phyloP scores from a whole-genome alignment of 208 protist genomes.

The Paratrypanosoma confusum region DNA sequence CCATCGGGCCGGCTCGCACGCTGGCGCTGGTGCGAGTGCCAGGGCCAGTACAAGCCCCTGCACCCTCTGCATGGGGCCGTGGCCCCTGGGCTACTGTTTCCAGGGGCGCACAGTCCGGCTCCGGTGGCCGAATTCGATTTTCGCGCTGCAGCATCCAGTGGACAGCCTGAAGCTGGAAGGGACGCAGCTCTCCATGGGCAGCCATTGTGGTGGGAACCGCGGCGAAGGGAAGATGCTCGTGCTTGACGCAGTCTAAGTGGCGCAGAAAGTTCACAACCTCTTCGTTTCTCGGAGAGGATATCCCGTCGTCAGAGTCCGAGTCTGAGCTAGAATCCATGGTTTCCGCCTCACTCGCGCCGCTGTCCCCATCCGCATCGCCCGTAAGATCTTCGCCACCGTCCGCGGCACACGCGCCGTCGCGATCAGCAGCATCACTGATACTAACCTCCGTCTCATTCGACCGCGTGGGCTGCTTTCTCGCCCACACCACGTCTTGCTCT shows the following conservation, averaged over 20 bases:
- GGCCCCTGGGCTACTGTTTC: too few species aligned
- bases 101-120: too few species aligned
- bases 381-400: background rate
- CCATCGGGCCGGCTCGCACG: background rate
- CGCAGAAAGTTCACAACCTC: conserved; percentile 41
- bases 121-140: too few species aligned
- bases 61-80: too few species aligned
- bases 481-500: too few species aligned
- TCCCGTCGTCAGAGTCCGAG: background rate
- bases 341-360: background rate
- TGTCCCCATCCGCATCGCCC: conserved; percentile 3
- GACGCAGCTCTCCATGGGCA: conserved; percentile 18
- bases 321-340: background rate
- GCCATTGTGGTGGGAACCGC: conserved; percentile 31
- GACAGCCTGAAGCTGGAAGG: conserved; percentile 53
- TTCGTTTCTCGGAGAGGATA: conserved; percentile 15
- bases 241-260: conserved; percentile 22
- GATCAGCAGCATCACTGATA: conserved; percentile 7
- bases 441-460: too few species aligned
- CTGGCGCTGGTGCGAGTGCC: too few species aligned
- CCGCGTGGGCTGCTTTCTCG: background rate
- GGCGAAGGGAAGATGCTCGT: conserved; percentile 31
- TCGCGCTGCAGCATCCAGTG: conserved; percentile 36
- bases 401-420: conserved; percentile 2
- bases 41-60: too few species aligned